phyloP scores from a whole-genome alignment of 129 eudicot genomes.

The Lonicera japonica region DNA sequence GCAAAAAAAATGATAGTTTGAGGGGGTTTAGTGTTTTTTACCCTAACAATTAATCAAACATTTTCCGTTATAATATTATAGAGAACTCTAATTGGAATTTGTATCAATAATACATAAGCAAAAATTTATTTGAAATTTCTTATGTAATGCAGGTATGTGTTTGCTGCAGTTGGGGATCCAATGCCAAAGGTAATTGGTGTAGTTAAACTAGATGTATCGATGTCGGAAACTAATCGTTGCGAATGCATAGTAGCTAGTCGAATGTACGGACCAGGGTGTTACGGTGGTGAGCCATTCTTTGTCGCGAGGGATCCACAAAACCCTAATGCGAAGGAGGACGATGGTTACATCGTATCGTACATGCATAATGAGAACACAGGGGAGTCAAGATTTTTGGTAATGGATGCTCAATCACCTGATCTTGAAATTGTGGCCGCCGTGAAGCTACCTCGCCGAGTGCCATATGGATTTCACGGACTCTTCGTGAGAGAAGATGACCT shows the following conservation, averaged over 20 bases:
- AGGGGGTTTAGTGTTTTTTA: no score
- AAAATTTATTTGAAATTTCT: no score
- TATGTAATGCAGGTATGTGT: slow-evolving; percentile 18
- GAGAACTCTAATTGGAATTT: no score
- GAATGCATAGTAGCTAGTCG: slow-evolving; percentile 35
- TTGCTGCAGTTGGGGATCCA: slow-evolving; percentile 27
- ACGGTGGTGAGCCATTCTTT: slow-evolving; percentile 47
- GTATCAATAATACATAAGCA: no score
- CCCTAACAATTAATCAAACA: no score
- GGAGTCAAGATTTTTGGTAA: slow-evolving; percentile 36
- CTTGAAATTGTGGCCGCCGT: slow-evolving; percentile 40
- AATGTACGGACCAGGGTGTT: slow-evolving; percentile 37
- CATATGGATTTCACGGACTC: slow-evolving; percentile 46
- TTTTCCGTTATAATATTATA: no score
- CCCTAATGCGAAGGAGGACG: slow-evolving; percentile 35
- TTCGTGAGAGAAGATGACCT: slow-evolving; percentile 29
- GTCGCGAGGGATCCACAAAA: slow-evolving; percentile 34
- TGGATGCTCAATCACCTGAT: slow-evolving; percentile 40
- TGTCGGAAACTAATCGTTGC: background rate
- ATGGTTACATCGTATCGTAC: slow-evolving; percentile 33
- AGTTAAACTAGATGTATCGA: slow-evolving; percentile 33
- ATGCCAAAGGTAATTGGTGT: slow-evolving; percentile 38
- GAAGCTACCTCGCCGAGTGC: slow-evolving; percentile 42
- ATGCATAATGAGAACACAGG: slow-evolving; percentile 30
- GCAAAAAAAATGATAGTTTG: no score